Conservation (phyloP, 352 stramenopile genomes). For the Globisporangium orthogonon region DNA sequence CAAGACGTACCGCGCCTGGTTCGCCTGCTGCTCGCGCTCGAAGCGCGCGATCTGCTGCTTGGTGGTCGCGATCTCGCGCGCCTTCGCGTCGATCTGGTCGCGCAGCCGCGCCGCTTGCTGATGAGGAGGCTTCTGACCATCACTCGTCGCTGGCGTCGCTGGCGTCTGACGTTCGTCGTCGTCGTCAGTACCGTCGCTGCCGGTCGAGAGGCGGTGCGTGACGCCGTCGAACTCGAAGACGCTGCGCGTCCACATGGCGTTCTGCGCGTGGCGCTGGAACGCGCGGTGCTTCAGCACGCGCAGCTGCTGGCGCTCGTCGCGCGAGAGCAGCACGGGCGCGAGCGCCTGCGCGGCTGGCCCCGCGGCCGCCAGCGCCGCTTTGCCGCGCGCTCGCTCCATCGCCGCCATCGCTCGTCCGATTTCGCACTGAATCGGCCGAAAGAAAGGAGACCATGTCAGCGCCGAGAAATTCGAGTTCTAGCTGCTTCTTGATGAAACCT, state of each 20-base stretch:
- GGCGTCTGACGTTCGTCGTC: no score
- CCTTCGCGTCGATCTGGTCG: conserved; percentile 3
- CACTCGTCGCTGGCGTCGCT: background rate
- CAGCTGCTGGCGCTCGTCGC: conserved; percentile 40
- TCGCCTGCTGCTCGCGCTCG: conserved; percentile 15
- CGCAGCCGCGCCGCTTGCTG: conserved; percentile 1
- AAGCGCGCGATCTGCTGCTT: conserved; percentile 13
- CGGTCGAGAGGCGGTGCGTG: conserved; percentile 5
- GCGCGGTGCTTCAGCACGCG: conserved; percentile 41
- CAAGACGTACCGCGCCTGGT: conserved; percentile 13
- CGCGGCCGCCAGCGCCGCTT: conserved; percentile 20
- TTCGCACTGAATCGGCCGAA: no score
- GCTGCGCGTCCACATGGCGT: conserved; percentile 47
- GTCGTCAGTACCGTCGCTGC: background rate
- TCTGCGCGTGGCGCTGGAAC: conserved; percentile 58
- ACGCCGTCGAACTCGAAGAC: conserved; percentile 17
- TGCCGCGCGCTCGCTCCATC: conserved; percentile 30
- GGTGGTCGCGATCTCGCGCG: conserved; percentile 11
- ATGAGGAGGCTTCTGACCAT: background rate
- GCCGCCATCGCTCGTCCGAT: no score
- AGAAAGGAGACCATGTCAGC: no score
- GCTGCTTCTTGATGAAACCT: no score
- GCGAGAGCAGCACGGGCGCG: conserved; percentile 31
- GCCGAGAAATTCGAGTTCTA: no score
- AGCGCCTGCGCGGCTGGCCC: conserved; percentile 23